Evolutionary conservation across 73 alveolate genomes (phyloP), one percentile per base, ranked within the genome.

Genomic region (Paramecium primaurelia): DNA sequence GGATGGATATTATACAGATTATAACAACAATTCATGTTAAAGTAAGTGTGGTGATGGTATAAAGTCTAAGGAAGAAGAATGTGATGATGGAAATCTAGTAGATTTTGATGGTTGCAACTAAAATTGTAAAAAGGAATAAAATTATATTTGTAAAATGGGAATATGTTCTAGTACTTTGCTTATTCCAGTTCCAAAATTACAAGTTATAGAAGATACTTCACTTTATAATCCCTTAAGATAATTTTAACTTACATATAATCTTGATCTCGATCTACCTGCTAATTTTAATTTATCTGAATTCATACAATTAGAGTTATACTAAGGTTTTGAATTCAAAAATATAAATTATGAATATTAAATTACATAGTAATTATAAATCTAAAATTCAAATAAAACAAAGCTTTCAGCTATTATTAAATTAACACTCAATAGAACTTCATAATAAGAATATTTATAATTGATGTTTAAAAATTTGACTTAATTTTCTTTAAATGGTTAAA

Each of bases 11-110:
- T 54, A 54, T 54, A n/a, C 69, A 54, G 69, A 54, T 18, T 54
- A n/a, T 54, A 3, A 54, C 2, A 54, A 54, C 9, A 54, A 54
- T 54, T 18, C 58, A 64, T 95, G 98, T 85, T 30, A 20, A 2
- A 95, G 93, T 32, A 92, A 36, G 2, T 93, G 96, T 89, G 96
- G 96, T 4, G 98, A 95, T 92, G 98, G 98, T n/a, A 87, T 49
- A 10, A 83, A 86, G 26, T 54, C 64, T 28, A 11, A 22, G 18
- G 58, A 90, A 7, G 92, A 77, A 58, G 92, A 91, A 58, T 95
- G 98, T 60, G 98, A 95, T 59, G 98, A 95, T 86, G 96, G 96
- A 8, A 95, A 95, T 85, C 16, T 60, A 5, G 37, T 60, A 5
- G 92, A 91, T 86, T 93, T 93, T 16, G 98, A 95, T 92, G 98